Evolutionary conservation across 148 eudicot species (phyloP), one percentile per base, ranked within the genome.

Genomic region (Nepenthes gracilis): DNA sequence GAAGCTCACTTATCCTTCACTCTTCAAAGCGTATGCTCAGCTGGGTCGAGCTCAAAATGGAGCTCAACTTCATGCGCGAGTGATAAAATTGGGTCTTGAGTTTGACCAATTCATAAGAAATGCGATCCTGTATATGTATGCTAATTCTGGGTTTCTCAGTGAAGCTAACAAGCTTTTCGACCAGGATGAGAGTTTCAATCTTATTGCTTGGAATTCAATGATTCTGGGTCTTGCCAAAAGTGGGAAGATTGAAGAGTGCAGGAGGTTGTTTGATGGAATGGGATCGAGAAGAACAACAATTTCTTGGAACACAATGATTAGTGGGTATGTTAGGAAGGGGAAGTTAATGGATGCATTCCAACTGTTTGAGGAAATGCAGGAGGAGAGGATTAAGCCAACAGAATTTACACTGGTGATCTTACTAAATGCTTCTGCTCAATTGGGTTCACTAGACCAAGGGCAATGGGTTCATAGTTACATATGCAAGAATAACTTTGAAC

Each of bases 301-400:
- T 61, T 79, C 80, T 5, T 83, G 84, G 87, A 77, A 80, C 66
- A 74, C 78, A 54, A 80, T 83, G 76, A 82, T 82, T 5, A 83
- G 84, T 75, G 87, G 80, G 64, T 79, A 60, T 63, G 84, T 77
- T 33, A 72, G 80, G 57, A 77, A 80, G 55, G 84, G 69, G 4
- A 63, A 67, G 52, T 65, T 64, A 48, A 33, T 37, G 38, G 76
- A 80, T 64, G 84, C 83, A 49, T 58, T 83, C 36, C 71, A 70
- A 36, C 72, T 80, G 61, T 80, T 77, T 33, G 47, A 35, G 13
- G 57, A 55, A 64, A 82, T 79, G 87, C 75, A 67, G 65, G 47
- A 61, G 64, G 72, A 79, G 35, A 70, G 65, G 60, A 62, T 68
- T 38, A 54, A 47, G 54, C 75, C 72, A 32, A 74, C 70, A 37